Conservation (phyloP, 495 filamentous ascomycete genomes). For the Chaetomidium leptoderma region DNA sequence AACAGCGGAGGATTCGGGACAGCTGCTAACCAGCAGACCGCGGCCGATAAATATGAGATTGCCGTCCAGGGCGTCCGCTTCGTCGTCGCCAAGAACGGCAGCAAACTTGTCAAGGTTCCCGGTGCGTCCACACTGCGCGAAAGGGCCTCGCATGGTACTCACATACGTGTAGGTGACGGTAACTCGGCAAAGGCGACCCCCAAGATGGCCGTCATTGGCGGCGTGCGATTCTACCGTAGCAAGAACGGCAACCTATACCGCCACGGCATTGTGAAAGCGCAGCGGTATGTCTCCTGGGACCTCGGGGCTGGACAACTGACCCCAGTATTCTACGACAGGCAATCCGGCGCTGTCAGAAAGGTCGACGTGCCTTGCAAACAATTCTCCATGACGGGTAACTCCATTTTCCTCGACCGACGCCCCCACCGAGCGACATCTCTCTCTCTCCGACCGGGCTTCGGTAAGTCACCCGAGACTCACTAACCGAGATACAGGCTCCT, state of each 20-base stretch:
- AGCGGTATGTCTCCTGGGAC: slow-evolving; percentile 52
- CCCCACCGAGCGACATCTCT: slow-evolving; percentile 22
- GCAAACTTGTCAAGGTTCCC: slow-evolving; percentile 72
- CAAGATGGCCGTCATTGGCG: slow-evolving; percentile 70
- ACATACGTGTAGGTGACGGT: slow-evolving; percentile 53
- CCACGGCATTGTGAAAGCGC: slow-evolving; percentile 60
- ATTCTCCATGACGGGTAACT: slow-evolving; percentile 88
- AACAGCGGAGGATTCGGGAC: slow-evolving; percentile 36
- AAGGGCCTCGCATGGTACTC: slow-evolving; percentile 36
- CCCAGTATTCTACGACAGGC: slow-evolving; percentile 20
- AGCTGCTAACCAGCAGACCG: slow-evolving; percentile 32
- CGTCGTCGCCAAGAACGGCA: slow-evolving; percentile 68
- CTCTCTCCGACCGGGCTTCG: slow-evolving; percentile 23
- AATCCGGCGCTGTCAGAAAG: slow-evolving; percentile 56
- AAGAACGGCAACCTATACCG: slow-evolving; percentile 90
- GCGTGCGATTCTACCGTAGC: slow-evolving; percentile 82
- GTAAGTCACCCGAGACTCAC: slow-evolving; percentile 31
- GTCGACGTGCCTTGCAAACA: slow-evolving; percentile 76
- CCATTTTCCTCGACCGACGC: slow-evolving; percentile 39
- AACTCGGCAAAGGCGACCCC: slow-evolving; percentile 68
- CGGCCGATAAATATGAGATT: slow-evolving; percentile 57
- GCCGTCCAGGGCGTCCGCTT: slow-evolving; percentile 73
- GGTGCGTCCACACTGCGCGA: slow-evolving; percentile 47
- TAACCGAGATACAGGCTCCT: slow-evolving; percentile 60
- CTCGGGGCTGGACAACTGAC: slow-evolving; percentile 24